Evolutionary conservation across 139 green algal species (phyloP).

Genomic region (Penium margaritaceum): DNA sequence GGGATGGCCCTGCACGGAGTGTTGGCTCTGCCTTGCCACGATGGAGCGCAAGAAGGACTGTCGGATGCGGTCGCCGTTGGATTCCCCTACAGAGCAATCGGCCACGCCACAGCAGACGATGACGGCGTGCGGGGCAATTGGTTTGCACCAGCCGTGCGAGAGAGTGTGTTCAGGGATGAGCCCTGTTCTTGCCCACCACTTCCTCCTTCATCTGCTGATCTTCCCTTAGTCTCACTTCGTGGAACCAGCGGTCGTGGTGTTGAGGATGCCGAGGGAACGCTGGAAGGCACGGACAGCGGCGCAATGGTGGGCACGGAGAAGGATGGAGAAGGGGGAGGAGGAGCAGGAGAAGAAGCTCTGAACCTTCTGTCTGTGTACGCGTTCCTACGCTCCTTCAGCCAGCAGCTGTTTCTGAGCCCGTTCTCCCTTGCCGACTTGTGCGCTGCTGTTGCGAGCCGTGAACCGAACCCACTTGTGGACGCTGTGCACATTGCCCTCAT

Average conservation of each 20-base stretch:
- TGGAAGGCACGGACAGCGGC: neutral
- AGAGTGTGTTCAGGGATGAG: too few species aligned
- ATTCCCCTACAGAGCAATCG: too few species aligned
- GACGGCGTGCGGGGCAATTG: too few species aligned
- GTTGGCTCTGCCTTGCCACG: too few species aligned
- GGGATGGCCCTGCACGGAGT: too few species aligned
- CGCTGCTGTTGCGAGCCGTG: neutral
- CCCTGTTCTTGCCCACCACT: too few species aligned
- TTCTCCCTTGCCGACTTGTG: conserved; percentile 39
- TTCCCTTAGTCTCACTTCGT: conserved; percentile 1
- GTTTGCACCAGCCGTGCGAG: too few species aligned
- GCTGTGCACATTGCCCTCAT: conserved; percentile 22
- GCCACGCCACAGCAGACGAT: too few species aligned
- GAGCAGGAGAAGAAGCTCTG: neutral
- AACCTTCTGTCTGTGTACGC: conserved; percentile 28
- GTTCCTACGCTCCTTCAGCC: conserved; percentile 38
- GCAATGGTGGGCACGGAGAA: neutral
- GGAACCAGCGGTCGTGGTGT: neutral
- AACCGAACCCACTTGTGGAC: conserved; percentile 30
- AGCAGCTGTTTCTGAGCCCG: conserved; percentile 36
- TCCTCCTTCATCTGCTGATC: neutral
- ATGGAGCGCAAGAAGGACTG: too few species aligned
- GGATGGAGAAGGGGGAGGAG: neutral
- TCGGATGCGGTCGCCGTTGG: too few species aligned
- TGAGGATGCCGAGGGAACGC: neutral